Evolutionary conservation across 495 filamentous ascomycete genomes (phyloP).

Genomic region (Penicillium canariense): DNA sequence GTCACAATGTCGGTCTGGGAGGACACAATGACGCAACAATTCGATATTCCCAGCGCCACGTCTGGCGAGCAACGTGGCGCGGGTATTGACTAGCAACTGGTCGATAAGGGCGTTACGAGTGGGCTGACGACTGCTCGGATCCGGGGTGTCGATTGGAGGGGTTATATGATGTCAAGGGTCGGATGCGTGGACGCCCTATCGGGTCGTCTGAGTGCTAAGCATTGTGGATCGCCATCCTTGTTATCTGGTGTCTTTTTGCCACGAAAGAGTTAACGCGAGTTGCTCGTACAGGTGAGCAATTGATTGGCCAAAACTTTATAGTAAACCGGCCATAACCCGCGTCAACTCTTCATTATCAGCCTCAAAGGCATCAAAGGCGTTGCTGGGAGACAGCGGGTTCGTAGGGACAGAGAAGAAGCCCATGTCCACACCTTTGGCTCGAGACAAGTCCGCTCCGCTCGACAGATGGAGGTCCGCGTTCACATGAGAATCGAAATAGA

Average conservation of each 20-base stretch:
- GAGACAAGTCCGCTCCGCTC: background rate
- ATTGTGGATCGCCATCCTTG: background rate
- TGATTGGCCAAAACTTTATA: conserved; percentile 17
- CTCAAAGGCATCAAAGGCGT: conserved; percentile 31
- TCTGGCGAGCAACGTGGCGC: background rate
- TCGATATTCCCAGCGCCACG: background rate
- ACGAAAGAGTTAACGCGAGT: too few species aligned
- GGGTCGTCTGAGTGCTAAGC: background rate
- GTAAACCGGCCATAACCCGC: conserved; percentile 39
- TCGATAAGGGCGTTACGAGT: background rate
- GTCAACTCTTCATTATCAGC: conserved; percentile 44
- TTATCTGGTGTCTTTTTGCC: background rate
- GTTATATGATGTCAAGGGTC: background rate
- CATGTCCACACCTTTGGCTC: conserved; percentile 14
- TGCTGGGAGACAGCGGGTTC: conserved; percentile 5
- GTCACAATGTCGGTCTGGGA: background rate
- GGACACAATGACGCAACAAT: background rate
- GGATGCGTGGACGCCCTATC: background rate
- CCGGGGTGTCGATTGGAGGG: background rate
- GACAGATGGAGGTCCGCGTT: conserved; percentile 1
- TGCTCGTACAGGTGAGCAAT: too few species aligned
- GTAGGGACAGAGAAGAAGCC: conserved; percentile 7
- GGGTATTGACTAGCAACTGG: background rate
- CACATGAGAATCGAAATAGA: conserved; percentile 34
- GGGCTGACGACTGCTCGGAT: background rate